phyloP scores from a whole-genome alignment of 169 alveolate genomes.

The Eimeria falciformis region DNA sequence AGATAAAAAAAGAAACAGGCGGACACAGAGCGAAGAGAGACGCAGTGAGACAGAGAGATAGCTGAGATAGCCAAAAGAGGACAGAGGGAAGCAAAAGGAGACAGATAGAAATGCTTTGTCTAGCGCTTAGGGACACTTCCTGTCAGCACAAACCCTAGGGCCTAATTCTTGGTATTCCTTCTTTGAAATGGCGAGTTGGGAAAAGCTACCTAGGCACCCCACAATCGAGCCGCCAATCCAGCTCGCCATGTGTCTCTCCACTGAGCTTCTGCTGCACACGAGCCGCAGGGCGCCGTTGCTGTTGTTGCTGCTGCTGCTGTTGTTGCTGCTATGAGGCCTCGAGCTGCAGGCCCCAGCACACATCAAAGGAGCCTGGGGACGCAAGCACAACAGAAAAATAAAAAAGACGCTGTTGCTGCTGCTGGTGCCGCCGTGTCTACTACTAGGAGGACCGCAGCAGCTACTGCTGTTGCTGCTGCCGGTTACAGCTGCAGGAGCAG shows the following conservation, averaged over 20 bases:
- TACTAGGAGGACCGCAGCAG: neutral
- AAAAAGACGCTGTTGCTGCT: neutral
- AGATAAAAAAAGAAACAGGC: too few relatives aligned
- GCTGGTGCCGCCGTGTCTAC: neutral
- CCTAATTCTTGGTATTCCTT: slow-evolving; percentile 94
- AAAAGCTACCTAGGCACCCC: slow-evolving; percentile 92
- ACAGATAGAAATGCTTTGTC: too few relatives aligned
- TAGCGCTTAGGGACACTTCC: slow-evolving; percentile 85
- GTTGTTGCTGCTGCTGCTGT: slow-evolving; percentile 66
- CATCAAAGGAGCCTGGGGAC: neutral
- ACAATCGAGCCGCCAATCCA: slow-evolving; percentile 96
- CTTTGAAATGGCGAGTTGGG: slow-evolving; percentile 91
- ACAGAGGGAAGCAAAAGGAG: too few relatives aligned
- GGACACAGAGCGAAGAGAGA: too few relatives aligned
- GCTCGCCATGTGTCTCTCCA: slow-evolving; percentile 90
- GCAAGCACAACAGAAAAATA: neutral
- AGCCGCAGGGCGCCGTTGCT: slow-evolving; percentile 71
- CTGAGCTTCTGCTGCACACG: slow-evolving; percentile 82
- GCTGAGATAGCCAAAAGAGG: too few relatives aligned
- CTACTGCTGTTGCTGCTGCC: slow-evolving; percentile 24
- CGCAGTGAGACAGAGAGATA: too few relatives aligned
- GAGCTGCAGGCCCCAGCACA: neutral
- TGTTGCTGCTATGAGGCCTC: slow-evolving; percentile 18
- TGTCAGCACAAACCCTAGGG: slow-evolving; percentile 87
- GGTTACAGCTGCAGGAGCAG: neutral